Evolutionary conservation across 805 yeast species (phyloP).

Genomic region (Barnettozyma botsteinii): DNA sequence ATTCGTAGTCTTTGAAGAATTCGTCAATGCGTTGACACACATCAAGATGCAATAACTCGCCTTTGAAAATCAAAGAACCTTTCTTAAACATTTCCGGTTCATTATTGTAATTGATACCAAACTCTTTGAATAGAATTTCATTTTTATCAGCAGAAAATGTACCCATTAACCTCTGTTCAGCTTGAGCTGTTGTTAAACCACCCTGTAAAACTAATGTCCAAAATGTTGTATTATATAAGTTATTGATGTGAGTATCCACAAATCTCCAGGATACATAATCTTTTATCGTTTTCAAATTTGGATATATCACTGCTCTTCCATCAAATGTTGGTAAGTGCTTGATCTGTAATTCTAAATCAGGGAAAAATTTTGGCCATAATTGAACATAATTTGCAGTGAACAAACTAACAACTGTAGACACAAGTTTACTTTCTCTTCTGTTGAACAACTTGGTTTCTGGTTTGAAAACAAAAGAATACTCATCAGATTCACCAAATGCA

Average conservation of each 20-base stretch:
- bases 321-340: slow-evolving; percentile 81
- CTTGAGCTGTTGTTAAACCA: slow-evolving; percentile 66
- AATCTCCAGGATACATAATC: slow-evolving; percentile 95
- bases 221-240: slow-evolving; percentile 86
- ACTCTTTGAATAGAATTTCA: slow-evolving; percentile 72
- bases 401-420: slow-evolving; percentile 74
- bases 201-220: slow-evolving; percentile 79
- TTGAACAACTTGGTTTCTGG: slow-evolving; percentile 67
- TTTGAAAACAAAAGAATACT: slow-evolving; percentile 75
- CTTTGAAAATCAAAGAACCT: slow-evolving; percentile 56
- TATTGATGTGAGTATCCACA: slow-evolving; percentile 94
- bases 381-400: slow-evolving; percentile 72
- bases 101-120: slow-evolving; percentile 84
- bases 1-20: slow-evolving; percentile 26
- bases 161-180: slow-evolving; percentile 72
- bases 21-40: slow-evolving; percentile 33
- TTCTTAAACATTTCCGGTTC: slow-evolving; percentile 86
- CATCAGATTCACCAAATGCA: slow-evolving; percentile 96
- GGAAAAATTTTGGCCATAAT: slow-evolving; percentile 58
- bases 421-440: slow-evolving; percentile 72
- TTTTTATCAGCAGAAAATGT: slow-evolving; percentile 81
- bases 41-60: slow-evolving; percentile 39
- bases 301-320: slow-evolving; percentile 84
- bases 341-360: slow-evolving; percentile 37
- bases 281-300: slow-evolving; percentile 50